Evolutionary conservation across 192 early-diverging fungal genomes (phyloP), one percentile per base, ranked within the genome.

Genomic region (Kickxella alabastrina): DNA sequence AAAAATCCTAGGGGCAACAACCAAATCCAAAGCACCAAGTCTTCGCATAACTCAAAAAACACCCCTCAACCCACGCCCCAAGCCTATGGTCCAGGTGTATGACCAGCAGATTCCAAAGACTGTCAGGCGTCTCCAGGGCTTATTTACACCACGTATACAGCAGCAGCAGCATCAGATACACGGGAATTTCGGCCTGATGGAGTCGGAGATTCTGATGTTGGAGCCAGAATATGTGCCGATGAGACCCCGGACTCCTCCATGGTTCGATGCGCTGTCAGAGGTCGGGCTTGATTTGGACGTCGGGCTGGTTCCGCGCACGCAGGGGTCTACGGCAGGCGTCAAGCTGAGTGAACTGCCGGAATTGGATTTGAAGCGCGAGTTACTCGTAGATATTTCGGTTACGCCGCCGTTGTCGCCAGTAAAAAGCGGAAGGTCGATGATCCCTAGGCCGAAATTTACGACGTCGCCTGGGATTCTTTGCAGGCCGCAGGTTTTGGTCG

Each of bases 141-240:
- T 74, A n/a, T 68, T 75, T 32, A 59, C 28, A 14, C 35, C 62
- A 4, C 22, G 37, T 10, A 10, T 9, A 3, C 52, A 26, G 8
- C 32, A 42, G 8, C 51, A 23, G n/a, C n/a, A n/a, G 10, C 9
- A 40, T 17, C 13, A 14, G 41, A 26, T 0, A 40, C 29, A 13
- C 12, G 43, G 41, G n/a, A n/a, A n/a, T n/a, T n/a, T n/a, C n/a
- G n/a, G n/a, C n/a, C n/a, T n/a, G n/a, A n/a, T n/a, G n/a, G n/a
- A n/a, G n/a, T n/a, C n/a, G n/a, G n/a, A n/a, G n/a, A n/a, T n/a
- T n/a, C n/a, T n/a, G n/a, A n/a, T n/a, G 10, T 32, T 62, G 15
- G 71, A 75, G 52, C 59, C 71, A 17, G 71, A 75, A 19, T 75
- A 75, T 39, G 71, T 35, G 10, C 63, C 70, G 5, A 22, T 49